Base-by-base conservation (phyloP, 1,284 basidiomycete genomes). In the Grifola frondosa region DNA sequence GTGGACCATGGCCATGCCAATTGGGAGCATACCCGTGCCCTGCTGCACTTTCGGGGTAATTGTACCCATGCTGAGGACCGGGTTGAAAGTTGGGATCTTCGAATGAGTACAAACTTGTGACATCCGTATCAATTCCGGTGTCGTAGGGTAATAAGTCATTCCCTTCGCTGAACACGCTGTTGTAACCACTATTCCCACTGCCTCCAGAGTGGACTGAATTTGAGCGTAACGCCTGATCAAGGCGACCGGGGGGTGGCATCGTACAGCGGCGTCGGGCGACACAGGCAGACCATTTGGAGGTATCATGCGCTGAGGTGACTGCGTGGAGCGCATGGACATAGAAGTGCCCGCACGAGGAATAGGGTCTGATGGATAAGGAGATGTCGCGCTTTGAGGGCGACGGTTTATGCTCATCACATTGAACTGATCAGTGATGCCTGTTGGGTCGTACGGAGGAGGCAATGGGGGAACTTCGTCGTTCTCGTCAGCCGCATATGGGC, bases 261-360 rank as follows among this genome's bases (percentile, higher is more conserved):
- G 46, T 39, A 53, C 44, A 12, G 45, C 42, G 11, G 49, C 48
- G 13, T 57, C 53, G 26, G 63, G 59, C 26, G 58, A 49, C 6
- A 52, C 40, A 13, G 58, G 54, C 20, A 59, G 55, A 37, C 58
- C 46, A 28, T 49, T 24, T 36, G 50, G 55, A 24, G 46, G 55
- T 17, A 37, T 47, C 42, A 49, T 60, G 25, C 58, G 54, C 28
- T 62, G 55, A 5, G 61, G 59, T 33, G 57, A 58, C 42, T 65
- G 63, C 39, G 61, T 50, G 16, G 50, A 64, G 36, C 64, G 67
- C 51, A 71, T 63, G 17, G 78, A 80, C 73, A 78, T 74, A 12
- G 77, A 73, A 15, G 78, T 78, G 22, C 73, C 69, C 15, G 73
- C 66, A 22, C 76, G 70, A 33, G 70, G 68, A n/a, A 60, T 40